Conservation (phyloP, 495 filamentous ascomycete species). For the Clavariopsis aquatica region DNA sequence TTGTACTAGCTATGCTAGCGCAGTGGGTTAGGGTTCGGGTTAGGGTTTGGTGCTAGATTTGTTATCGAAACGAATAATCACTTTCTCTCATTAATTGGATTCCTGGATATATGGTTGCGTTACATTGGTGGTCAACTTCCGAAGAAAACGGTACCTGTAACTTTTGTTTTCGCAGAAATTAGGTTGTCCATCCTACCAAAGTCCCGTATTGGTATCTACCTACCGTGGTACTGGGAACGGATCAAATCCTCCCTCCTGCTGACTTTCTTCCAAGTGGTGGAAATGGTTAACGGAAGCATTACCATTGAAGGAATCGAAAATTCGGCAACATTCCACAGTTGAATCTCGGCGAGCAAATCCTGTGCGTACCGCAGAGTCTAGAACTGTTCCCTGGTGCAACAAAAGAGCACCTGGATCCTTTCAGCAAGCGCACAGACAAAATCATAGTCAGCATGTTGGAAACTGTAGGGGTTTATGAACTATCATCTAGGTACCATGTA, state of each 20-base stretch:
- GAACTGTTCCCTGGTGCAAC: not conserved
- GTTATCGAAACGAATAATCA: not conserved
- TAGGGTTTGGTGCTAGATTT: not conserved
- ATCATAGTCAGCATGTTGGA: constrained; percentile 9
- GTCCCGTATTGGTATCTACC: constrained; percentile 56
- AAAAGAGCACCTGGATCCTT: constrained; percentile 13
- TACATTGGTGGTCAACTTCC: constrained; percentile 1
- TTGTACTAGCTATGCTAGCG: constrained; percentile 1
- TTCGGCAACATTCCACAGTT: constrained; percentile 51
- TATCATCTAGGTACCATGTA: constrained; percentile 47
- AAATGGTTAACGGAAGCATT: constrained; percentile 47
- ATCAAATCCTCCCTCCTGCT: constrained; percentile 53
- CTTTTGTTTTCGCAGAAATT: constrained; percentile 51
- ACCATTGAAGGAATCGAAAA: constrained; percentile 54
- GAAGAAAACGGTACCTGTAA: not conserved
- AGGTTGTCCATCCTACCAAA: constrained; percentile 52
- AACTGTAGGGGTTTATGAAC: constrained; percentile 36
- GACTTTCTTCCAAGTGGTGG: constrained; percentile 56
- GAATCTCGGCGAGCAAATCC: constrained; percentile 3
- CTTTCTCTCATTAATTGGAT: constrained; percentile 1
- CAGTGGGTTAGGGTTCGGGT: constrained; percentile 3
- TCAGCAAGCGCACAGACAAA: constrained; percentile 32
- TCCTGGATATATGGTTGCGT: constrained; percentile 7
- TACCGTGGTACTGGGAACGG: constrained; percentile 46
- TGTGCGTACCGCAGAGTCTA: not conserved